Conservation (phyloP, 2,329 filamentous ascomycete genomes). For the Rhynchosporium graminicola region DNA sequence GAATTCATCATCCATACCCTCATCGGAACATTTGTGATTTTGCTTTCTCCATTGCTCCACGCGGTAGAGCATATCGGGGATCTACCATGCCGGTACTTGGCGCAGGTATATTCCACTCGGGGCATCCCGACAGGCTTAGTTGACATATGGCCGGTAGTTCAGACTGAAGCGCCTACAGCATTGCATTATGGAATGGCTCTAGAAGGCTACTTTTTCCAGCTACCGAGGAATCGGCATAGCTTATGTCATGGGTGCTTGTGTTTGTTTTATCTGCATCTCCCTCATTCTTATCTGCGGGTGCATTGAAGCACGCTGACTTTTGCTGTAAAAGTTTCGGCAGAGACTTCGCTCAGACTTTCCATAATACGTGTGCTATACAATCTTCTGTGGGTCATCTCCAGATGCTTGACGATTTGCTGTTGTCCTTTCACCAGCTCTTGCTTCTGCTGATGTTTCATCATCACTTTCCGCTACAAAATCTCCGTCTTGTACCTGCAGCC, state of each 20-base stretch:
- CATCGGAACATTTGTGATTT: neutral
- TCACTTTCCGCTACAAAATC: neutral
- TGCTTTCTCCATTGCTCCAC: neutral
- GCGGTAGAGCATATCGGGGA: conserved; percentile 5
- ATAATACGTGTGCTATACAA: neutral
- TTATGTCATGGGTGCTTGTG: neutral
- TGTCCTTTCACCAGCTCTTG: neutral
- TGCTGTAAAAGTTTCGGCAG: neutral
- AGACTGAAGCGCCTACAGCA: neutral
- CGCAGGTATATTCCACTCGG: neutral
- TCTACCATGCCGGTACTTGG: conserved; percentile 2
- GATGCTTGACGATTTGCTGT: neutral
- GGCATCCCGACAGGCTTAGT: neutral
- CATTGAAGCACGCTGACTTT: neutral
- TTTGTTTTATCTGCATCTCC: neutral
- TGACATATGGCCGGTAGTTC: neutral
- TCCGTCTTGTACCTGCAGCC: conserved; percentile 2
- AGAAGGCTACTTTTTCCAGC: neutral
- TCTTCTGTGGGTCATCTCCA: neutral
- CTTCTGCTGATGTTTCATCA: conserved; percentile 5
- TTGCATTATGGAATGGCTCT: conserved; percentile 3
- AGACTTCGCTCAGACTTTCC: neutral
- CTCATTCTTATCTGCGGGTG: neutral
- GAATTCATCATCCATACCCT: neutral
- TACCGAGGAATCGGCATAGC: neutral